Percentiles rank a stretch among this genome's conserved stretches.
Evolutionary conservation across 495 filamentous ascomycete genomes (phyloP).

Genomic region (Talaromyces stipitatus): DNA sequence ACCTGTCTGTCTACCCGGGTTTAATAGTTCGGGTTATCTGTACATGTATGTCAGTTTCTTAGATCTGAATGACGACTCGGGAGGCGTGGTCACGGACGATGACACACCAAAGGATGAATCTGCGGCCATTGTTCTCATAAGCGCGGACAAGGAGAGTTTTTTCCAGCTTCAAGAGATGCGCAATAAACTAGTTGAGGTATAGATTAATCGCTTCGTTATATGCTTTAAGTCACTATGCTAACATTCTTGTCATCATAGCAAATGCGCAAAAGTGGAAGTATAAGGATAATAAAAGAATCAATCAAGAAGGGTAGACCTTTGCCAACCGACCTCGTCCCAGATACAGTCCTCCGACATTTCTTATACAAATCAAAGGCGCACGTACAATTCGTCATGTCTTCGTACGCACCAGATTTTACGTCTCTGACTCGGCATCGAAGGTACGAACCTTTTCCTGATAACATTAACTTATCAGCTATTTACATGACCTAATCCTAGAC

Average conservation of each 20-base stretch:
- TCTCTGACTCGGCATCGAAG: slow-evolving; percentile 58
- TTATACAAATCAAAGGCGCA: slow-evolving; percentile 89
- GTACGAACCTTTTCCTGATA: slow-evolving; percentile 15
- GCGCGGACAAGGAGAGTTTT: slow-evolving; percentile 85
- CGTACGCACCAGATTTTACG: slow-evolving; percentile 64
- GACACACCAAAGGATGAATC: slow-evolving; percentile 55
- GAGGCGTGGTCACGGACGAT: slow-evolving; percentile 22
- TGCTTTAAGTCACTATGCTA: not conserved
- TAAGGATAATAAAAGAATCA: slow-evolving; percentile 66
- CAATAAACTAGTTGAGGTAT: slow-evolving; percentile 62
- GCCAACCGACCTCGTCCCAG: slow-evolving; percentile 68
- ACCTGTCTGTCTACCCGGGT: slow-evolving; percentile 89
- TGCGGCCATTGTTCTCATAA: slow-evolving; percentile 87
- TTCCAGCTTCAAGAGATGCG: slow-evolving; percentile 83
- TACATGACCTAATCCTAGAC: slow-evolving; percentile 31
- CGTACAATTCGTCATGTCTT: slow-evolving; percentile 91
- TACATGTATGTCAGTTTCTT: slow-evolving; percentile 99
- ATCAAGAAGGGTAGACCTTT: slow-evolving; percentile 62
- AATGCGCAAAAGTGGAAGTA: slow-evolving; percentile 66
- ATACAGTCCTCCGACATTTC: slow-evolving; percentile 77
- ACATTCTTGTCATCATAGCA: slow-evolving; percentile 26
- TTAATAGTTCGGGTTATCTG: slow-evolving; percentile 95
- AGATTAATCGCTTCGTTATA: slow-evolving; percentile 3
- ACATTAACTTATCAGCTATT: not conserved
- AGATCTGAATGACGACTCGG: slow-evolving; percentile 26